Conservation (phyloP, 805 yeast species). For the Aciculoconidium aculeatum region DNA sequence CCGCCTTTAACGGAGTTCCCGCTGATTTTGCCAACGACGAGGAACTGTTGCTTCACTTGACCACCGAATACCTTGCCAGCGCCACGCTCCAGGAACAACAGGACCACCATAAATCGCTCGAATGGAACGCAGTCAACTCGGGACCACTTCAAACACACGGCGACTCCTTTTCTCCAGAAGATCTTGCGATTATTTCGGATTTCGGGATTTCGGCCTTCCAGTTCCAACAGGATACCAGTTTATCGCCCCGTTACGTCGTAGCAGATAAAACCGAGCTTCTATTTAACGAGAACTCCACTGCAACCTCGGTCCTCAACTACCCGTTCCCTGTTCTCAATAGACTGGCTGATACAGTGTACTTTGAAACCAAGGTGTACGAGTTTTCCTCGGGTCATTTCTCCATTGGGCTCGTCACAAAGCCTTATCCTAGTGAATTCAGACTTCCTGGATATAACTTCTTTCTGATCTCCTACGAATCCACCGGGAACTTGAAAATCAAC, state of each 20-base stretch:
- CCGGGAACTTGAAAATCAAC: constrained; percentile 63
- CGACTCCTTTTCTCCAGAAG: constrained; percentile 8
- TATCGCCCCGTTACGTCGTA: constrained; percentile 30
- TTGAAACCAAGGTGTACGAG: constrained; percentile 47
- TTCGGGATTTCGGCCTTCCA: constrained; percentile 36
- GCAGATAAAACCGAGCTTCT: constrained; percentile 35
- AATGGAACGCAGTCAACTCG: no score
- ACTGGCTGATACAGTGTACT: constrained; percentile 45
- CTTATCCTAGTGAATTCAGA: constrained; percentile 63
- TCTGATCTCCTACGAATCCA: constrained; percentile 67
- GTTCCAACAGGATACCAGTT: constrained; percentile 28
- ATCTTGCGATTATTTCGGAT: constrained; percentile 27
- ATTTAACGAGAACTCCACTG: constrained; percentile 32
- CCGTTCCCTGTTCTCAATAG: constrained; percentile 34
- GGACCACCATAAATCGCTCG: no score
- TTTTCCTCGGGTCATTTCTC: constrained; percentile 42
- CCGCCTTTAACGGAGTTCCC: constrained; percentile 26
- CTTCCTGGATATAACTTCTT: constrained; percentile 69
- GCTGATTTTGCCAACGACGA: constrained; percentile 37
- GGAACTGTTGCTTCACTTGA: constrained; percentile 27
- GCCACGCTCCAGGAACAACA: no score
- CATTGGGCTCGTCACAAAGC: constrained; percentile 64
- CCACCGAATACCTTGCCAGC: no score
- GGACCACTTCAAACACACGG: no score
- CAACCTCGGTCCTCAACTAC: constrained; percentile 34